Base-by-base conservation (phyloP, 768 basidiomycete species). In the Boletus sp. region DNA sequence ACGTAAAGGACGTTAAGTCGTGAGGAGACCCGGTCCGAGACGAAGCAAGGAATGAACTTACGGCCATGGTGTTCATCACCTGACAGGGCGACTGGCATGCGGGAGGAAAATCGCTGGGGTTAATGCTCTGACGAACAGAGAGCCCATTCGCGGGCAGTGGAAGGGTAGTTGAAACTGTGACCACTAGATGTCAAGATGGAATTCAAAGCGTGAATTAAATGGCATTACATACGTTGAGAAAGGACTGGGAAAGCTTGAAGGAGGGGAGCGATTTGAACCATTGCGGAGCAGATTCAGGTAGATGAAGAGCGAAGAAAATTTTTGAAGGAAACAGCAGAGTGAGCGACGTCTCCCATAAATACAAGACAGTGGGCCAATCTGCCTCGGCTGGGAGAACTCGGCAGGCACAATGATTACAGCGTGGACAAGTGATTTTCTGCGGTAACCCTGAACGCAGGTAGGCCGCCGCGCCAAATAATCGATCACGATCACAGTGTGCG, bases 231-330 rank as follows among this genome's bases (percentile, higher is more conserved):
- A 70, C 68, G 40, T 11, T 50, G 60, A 36, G 56, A 52, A 58
- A 58, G 24, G 48, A 54, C 37, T 49, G 56, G 28, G 45, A 60
- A 18, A 18, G 47, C 48, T 2, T 46, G 20, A 59, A 68, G 50
- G 60, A 68, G 50, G 6, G 68, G 39, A 11, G 57, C 2, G 35
- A 65, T 60, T 58, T 59, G 60, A 48, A 70, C 67, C 68, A 68
- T 70, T 42, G 30, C 50, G 24, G n/a, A 39, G 17, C 7, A 29
- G 7, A 33, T n/a, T n/a, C n/a, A n/a, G 6, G 33, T 4, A 14
- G 17, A 12, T 7, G 17, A 35, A 42, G 45, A 28, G 33, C 3
- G 32, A 47, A 39, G 17, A 18, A 6, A 24, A 5, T 4, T 12
- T 7, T 5, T 33, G 42, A 46, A n/a, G 14, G 12, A 28, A 29